A percentile compares a stretch with the other conserved stretches of the same genome.
Conservation (phyloP, 192 early-diverging fungal genomes). For the Coemansia reversa region DNA sequence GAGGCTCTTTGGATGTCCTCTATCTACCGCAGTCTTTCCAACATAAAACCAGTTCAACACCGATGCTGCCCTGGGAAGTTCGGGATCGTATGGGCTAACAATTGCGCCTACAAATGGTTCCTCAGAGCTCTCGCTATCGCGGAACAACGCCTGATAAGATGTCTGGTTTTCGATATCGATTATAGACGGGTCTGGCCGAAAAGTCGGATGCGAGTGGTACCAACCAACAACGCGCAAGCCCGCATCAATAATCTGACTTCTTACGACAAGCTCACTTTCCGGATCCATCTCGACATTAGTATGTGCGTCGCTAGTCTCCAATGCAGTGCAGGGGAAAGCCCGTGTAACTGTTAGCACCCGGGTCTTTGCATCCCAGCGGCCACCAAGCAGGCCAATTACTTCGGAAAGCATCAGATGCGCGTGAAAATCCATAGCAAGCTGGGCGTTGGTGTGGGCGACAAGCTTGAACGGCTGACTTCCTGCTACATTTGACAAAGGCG, state of each 20-base stretch:
- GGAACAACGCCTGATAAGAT: constrained; percentile 78
- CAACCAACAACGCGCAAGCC: constrained; percentile 85
- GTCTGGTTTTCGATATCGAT: constrained; percentile 89
- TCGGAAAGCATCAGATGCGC: constrained; percentile 86
- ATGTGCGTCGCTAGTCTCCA: constrained; percentile 67
- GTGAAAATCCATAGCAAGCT: constrained; percentile 89
- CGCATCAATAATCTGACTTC: constrained; percentile 67
- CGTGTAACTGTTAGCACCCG: constrained; percentile 61
- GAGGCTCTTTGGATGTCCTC: constrained; percentile 66
- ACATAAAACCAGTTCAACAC: constrained; percentile 90
- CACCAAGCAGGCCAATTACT: constrained; percentile 87
- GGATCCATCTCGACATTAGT: constrained; percentile 92
- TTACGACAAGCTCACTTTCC: constrained; percentile 69
- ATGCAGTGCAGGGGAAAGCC: constrained; percentile 74
- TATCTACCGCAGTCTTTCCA: constrained; percentile 55
- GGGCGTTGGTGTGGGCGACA: constrained; percentile 69
- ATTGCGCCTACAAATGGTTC: constrained; percentile 90
- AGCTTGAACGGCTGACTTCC: constrained; percentile 83
- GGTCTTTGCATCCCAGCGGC: constrained; percentile 61
- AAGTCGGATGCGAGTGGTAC: constrained; percentile 94
- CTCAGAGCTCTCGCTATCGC: constrained; percentile 56
- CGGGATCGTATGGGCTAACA: constrained; percentile 82
- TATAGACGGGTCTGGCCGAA: constrained; percentile 82
- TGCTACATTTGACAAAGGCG: constrained; percentile 58
- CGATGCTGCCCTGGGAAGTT: constrained; percentile 71